These are phyloP conservation scores for Sapria himalayana DNA, from an alignment of 345 rosid species.

Conservation along the genomic window DNA sequence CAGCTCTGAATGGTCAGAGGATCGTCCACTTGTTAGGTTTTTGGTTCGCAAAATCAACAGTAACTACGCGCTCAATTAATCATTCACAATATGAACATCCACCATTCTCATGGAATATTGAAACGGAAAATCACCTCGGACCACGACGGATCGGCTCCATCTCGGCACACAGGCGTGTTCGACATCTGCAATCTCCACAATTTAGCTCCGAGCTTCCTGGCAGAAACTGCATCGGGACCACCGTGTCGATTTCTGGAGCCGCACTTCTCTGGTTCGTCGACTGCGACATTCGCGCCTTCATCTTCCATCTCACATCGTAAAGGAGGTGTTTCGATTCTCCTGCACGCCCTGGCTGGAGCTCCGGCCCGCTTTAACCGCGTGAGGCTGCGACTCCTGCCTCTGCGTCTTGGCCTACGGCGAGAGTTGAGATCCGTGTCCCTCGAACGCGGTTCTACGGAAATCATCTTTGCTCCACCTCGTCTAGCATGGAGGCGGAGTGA, in stretches of 20 bases:
- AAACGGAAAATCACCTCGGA: constrained; percentile 26
- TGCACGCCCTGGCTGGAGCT: constrained; percentile 24
- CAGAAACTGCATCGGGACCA: constrained; percentile 24
- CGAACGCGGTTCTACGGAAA: constrained; percentile 32
- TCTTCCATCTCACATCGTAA: constrained; percentile 65
- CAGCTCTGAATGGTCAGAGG: too few relatives aligned
- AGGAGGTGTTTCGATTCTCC: constrained; percentile 67
- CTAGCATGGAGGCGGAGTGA: constrained; percentile 9
- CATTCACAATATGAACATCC: background rate
- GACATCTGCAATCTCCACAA: constrained; percentile 71
- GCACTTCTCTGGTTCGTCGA: constrained; percentile 18
- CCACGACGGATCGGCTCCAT: constrained; percentile 30
- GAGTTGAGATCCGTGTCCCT: constrained; percentile 40
- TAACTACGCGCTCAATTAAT: background rate
- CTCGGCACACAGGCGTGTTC: constrained; percentile 17
- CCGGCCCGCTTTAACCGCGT: constrained; percentile 30
- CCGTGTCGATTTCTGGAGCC: constrained; percentile 19
- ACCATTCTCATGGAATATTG: too few relatives aligned
- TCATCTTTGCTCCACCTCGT: constrained; percentile 35
- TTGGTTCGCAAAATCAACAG: too few relatives aligned
- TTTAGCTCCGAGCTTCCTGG: constrained; percentile 78
- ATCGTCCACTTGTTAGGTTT: too few relatives aligned
- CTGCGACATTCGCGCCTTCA: constrained; percentile 9
- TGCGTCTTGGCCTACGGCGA: constrained; percentile 17
- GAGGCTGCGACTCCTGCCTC: constrained; percentile 26